Evolutionary conservation across 148 eudicot genomes (phyloP), one percentile per base, ranked within the genome.

Genomic region (Fagopyrum tataricum): DNA sequence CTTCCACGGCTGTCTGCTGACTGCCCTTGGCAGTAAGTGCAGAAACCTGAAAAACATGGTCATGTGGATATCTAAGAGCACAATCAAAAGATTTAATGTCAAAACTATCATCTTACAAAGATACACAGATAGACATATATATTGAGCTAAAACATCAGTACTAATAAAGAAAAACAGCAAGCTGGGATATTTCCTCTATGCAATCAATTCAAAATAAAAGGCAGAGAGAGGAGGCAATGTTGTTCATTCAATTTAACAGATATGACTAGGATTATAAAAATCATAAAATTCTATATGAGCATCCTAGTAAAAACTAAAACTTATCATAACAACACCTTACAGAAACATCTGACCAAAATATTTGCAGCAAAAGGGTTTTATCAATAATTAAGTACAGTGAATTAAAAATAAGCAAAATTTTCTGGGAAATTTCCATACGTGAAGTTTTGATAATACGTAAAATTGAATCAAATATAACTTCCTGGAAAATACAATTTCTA

Each of bases 1-100:
- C 88, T 84, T 93, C 95, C 76, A 89, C 56, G 78, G 85, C 62
- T 62, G 89, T 68, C 67, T 86, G 74, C 67, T 76, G 88, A 68
- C 86, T 77, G 71, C 86, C 92, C 82, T 89, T 91, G 40, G 77
- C 81, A 83, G 82, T 77, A 78, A 78, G 59, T 40, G 87, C 79
- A 75, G 92, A 73, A 53, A 84, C 87, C 96, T 91, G 74, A 71
- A 44, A 24, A 59, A 59, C 18, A 44, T 17, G 39, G 70, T 7
- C 11, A 20, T 26, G 51, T 20, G 17, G 59, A n/a, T 56, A 7
- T 23, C 15, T 23, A 52, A 42, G 14, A 49, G 58, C 9, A 4
- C 39, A n/a, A 73, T 44, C 55, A 53, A n/a, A 44, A 64, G 14
- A 71, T 40, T 23, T 58, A 20, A 51, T 14, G 56, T 21, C 20